These are phyloP conservation scores for Tylopilus sp. DNA, from an alignment of 1,284 basidiomycete species.

Conservation along the genomic window DNA sequence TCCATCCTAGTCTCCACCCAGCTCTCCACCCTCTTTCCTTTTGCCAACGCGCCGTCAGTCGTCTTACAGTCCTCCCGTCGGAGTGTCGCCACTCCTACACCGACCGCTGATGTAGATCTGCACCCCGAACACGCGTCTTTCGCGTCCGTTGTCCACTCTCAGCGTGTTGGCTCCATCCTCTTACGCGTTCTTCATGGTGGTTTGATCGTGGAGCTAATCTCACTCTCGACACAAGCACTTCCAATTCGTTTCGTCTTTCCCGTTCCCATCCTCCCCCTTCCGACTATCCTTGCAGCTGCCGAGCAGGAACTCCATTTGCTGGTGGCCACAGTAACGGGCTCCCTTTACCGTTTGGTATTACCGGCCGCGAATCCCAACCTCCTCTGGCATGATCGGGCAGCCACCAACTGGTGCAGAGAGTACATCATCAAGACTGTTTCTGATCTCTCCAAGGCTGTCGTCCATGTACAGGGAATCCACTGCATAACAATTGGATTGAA, in stretches of 20 bases:
- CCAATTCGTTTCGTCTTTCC: slow-evolving; percentile 79
- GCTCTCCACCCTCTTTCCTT: slow-evolving; percentile 58
- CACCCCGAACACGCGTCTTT: slow-evolving; percentile 74
- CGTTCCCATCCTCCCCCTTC: slow-evolving; percentile 61
- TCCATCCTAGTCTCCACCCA: slow-evolving; percentile 57
- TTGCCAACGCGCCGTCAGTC: slow-evolving; percentile 49
- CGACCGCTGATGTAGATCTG: slow-evolving; percentile 47
- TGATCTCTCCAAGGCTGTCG: slow-evolving; percentile 47
- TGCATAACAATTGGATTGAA: slow-evolving; percentile 63
- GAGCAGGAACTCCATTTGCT: slow-evolving; percentile 67
- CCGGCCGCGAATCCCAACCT: slow-evolving; percentile 51
- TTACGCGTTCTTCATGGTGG: slow-evolving; percentile 74
- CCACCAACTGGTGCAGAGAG: slow-evolving; percentile 62
- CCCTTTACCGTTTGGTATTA: slow-evolving; percentile 75
- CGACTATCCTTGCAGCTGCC: slow-evolving; percentile 60
- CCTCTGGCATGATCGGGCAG: slow-evolving; percentile 56
- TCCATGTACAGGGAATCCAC: slow-evolving; percentile 68
- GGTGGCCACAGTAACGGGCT: slow-evolving; percentile 64
- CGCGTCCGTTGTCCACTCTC: slow-evolving; percentile 56
- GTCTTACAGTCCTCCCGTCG: slow-evolving; percentile 56
- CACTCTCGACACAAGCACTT: slow-evolving; percentile 58
- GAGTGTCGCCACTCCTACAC: slow-evolving; percentile 45
- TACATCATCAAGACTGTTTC: slow-evolving; percentile 57
- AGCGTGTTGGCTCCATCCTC: slow-evolving; percentile 63
- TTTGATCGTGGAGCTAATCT: slow-evolving; percentile 71